Conservation (phyloP, 2,329 filamentous ascomycete genomes). For the Didymella sp. region DNA sequence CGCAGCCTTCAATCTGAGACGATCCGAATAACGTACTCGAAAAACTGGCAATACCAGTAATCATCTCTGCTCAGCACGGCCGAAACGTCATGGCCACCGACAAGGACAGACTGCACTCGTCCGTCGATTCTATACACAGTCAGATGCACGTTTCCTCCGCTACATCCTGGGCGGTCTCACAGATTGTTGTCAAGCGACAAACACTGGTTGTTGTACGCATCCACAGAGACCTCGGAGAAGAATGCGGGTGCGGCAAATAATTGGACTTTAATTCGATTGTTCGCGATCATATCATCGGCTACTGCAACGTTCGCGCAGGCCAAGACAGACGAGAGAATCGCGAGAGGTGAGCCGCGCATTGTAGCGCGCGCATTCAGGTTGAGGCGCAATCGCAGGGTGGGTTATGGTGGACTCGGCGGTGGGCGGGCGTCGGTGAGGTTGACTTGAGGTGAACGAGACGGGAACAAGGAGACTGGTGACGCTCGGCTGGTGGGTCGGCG, state of each 20-base stretch:
- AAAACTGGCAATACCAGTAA: conserved; percentile 46
- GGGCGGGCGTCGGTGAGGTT: conserved; percentile 13
- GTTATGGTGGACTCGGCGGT: conserved; percentile 3
- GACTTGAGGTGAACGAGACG: conserved; percentile 8
- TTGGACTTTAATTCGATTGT: conserved; percentile 44
- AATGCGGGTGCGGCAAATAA: conserved; percentile 45
- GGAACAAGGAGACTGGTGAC: conserved; percentile 13
- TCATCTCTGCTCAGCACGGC: conserved; percentile 37
- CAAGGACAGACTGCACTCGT: conserved; percentile 39
- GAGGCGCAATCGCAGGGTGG: conserved; percentile 17
- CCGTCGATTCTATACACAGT: conserved; percentile 40
- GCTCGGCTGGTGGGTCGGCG: conserved; percentile 16
- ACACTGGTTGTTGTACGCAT: conserved; percentile 40
- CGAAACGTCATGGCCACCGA: conserved; percentile 41
- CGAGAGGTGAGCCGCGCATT: conserved; percentile 16
- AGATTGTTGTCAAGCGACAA: conserved; percentile 44
- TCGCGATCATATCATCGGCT: conserved; percentile 31
- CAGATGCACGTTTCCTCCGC: conserved; percentile 2
- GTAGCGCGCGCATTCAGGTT: conserved; percentile 19
- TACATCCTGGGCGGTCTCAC: conserved; percentile 17
- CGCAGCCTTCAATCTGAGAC: not conserved
- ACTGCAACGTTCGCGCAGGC: conserved; percentile 10
- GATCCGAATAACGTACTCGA: conserved; percentile 33
- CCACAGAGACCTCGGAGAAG: conserved; percentile 41
- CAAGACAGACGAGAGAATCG: conserved; percentile 3